These are phyloP conservation scores for Clitocybe nebularis DNA, from an alignment of 1,284 basidiomycete genomes.

Conservation along the genomic window DNA sequence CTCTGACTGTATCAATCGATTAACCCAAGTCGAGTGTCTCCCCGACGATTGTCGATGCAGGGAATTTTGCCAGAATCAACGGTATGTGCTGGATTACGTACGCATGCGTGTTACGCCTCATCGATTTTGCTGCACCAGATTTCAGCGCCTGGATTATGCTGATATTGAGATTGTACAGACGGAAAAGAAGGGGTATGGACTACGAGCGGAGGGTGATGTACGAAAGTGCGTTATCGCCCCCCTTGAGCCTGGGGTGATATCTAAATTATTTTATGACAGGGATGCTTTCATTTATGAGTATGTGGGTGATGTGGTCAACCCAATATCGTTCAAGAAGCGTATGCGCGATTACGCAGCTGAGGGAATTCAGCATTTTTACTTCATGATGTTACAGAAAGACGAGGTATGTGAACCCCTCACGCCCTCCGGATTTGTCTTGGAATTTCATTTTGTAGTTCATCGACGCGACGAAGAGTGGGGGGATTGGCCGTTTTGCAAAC, in stretches of 20 bases:
- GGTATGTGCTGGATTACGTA: constrained; percentile 49
- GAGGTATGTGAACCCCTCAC: constrained; percentile 56
- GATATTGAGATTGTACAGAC: constrained; percentile 89
- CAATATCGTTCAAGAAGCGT: constrained; percentile 84
- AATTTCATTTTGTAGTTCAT: constrained; percentile 66
- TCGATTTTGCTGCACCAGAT: constrained; percentile 44
- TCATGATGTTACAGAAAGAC: constrained; percentile 99
- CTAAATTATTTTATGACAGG: constrained; percentile 36
- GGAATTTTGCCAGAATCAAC: constrained; percentile 86
- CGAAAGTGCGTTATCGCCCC: constrained; percentile 54
- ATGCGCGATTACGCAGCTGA: constrained; percentile 94
- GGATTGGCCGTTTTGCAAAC: constrained; percentile 95
- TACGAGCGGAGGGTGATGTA: constrained; percentile 75
- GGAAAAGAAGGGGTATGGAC: constrained; percentile 93
- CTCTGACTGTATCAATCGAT: constrained; percentile 95
- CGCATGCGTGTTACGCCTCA: constrained; percentile 6
- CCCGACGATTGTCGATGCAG: constrained; percentile 85
- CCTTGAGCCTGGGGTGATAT: background rate
- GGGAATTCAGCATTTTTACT: constrained; percentile 97
- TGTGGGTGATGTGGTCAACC: constrained; percentile 93
- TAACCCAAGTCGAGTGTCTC: constrained; percentile 96
- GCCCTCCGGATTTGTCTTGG: background rate
- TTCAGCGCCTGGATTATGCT: constrained; percentile 85
- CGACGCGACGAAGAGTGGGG: constrained; percentile 96
- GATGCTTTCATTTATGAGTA: constrained; percentile 97